Conservation (phyloP, 2,329 filamentous ascomycete genomes). For the Emmonsia crescens region DNA sequence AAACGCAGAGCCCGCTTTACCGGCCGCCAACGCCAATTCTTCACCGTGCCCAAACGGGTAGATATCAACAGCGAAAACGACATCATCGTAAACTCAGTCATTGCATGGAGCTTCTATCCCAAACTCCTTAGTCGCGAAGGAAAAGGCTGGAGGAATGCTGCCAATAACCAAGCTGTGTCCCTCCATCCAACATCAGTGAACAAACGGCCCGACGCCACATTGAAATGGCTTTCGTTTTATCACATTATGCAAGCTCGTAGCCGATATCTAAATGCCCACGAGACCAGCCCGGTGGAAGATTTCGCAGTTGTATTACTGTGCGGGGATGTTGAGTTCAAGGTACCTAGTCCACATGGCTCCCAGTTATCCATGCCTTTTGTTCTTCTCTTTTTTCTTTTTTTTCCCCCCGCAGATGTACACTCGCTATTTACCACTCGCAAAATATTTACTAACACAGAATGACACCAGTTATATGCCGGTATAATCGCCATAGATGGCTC, state of each 20-base stretch:
- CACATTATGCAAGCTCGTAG: constrained; percentile 90
- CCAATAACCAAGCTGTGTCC: constrained; percentile 83
- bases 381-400: background rate
- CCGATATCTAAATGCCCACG: constrained; percentile 74
- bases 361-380: background rate
- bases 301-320: constrained; percentile 76
- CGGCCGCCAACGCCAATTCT: constrained; percentile 62
- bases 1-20: constrained; percentile 46
- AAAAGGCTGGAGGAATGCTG: constrained; percentile 80
- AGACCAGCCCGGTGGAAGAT: constrained; percentile 69
- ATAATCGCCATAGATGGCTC: constrained; percentile 82
- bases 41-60: constrained; percentile 65
- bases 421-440: background rate
- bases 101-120: constrained; percentile 92
- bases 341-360: constrained; percentile 20
- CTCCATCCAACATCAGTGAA: constrained; percentile 86
- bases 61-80: constrained; percentile 73
- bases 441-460: background rate
- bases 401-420: constrained; percentile 7
- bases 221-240: constrained; percentile 87
- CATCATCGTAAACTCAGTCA: constrained; percentile 63
- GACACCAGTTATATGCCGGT: constrained; percentile 63
- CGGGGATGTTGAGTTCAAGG: constrained; percentile 79
- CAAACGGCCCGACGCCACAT: constrained; percentile 43
- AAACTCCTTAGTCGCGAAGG: constrained; percentile 76